These are phyloP conservation scores for Citropsis articulata DNA, from an alignment of 345 rosid genomes.

Conservation along the genomic window DNA sequence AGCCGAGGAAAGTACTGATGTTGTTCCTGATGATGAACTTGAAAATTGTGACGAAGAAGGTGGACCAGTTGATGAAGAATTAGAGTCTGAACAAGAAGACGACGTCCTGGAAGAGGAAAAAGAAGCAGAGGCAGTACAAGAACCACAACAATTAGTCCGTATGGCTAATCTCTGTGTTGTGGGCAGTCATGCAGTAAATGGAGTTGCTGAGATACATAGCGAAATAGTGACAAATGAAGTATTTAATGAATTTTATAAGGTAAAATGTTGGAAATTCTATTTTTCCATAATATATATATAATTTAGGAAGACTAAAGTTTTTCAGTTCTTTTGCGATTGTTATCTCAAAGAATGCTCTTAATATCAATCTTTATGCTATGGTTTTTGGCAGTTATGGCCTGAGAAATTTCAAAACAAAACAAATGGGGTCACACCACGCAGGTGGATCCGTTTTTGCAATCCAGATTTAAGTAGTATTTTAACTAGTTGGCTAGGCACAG, in stretches of 20 bases:
- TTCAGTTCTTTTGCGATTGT: neutral
- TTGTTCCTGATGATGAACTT: constrained; percentile 24
- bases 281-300: too few relatives aligned
- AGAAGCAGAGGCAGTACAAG: constrained; percentile 32
- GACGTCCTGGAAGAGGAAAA: constrained; percentile 30
- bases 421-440: constrained; percentile 79
- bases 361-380: constrained; percentile 15
- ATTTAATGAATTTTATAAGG: constrained; percentile 63
- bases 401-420: constrained; percentile 76
- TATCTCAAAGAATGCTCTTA: constrained; percentile 3
- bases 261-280: constrained; percentile 16
- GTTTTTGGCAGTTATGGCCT: constrained; percentile 61
- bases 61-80: constrained; percentile 16
- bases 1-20: constrained; percentile 33
- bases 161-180: constrained; percentile 70
- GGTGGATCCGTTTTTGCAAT: constrained; percentile 80
- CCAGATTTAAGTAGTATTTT: constrained; percentile 63
- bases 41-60: constrained; percentile 27
- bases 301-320: too few relatives aligned
- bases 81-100: constrained; percentile 17
- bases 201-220: constrained; percentile 78
- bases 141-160: constrained; percentile 54
- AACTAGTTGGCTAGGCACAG: constrained; percentile 62
- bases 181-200: constrained; percentile 74
- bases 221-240: constrained; percentile 73